Evolutionary conservation across 371 early-diverging fungal genomes (phyloP).

Genomic region (Quaeritorhiza haematococci): DNA sequence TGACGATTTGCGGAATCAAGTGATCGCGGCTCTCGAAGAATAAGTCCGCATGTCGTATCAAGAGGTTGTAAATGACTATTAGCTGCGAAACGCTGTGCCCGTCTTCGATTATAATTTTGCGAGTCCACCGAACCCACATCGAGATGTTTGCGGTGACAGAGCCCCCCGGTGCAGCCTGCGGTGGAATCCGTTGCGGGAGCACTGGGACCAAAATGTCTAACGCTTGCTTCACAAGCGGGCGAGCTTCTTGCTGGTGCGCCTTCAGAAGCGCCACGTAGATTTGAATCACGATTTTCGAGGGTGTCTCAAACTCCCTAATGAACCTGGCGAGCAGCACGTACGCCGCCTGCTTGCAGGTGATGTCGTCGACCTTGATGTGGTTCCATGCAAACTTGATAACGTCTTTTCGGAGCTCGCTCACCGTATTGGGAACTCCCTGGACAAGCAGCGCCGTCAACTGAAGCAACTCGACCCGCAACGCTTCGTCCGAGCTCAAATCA

Average conservation of each 20-base stretch:
- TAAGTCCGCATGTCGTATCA: conserved; percentile 82
- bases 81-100: conserved; percentile 86
- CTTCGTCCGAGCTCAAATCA: conserved; percentile 40
- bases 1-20: conserved; percentile 84
- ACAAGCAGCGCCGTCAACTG: conserved; percentile 88
- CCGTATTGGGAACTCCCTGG: conserved; percentile 68
- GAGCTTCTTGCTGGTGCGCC: conserved; percentile 80
- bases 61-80: conserved; percentile 81
- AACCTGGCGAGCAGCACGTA: conserved; percentile 88
- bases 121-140: conserved; percentile 81
- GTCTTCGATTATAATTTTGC: conserved; percentile 78
- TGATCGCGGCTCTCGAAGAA: conserved; percentile 85
- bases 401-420: conserved; percentile 82
- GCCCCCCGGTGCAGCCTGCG: neutral
- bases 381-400: conserved; percentile 94
- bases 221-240: conserved; percentile 84
- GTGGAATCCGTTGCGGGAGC: conserved; percentile 70
- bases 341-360: conserved; percentile 90
- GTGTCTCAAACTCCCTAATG: conserved; percentile 87
- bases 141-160: conserved; percentile 50
- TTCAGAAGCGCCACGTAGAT: conserved; percentile 84
- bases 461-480: conserved; percentile 79
- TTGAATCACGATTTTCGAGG: conserved; percentile 84
- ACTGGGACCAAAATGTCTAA: conserved; percentile 88
- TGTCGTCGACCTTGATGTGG: conserved; percentile 82